Evolutionary conservation across 352 stramenopile genomes (phyloP).

Genomic region (Phytophthora citrophthora): DNA sequence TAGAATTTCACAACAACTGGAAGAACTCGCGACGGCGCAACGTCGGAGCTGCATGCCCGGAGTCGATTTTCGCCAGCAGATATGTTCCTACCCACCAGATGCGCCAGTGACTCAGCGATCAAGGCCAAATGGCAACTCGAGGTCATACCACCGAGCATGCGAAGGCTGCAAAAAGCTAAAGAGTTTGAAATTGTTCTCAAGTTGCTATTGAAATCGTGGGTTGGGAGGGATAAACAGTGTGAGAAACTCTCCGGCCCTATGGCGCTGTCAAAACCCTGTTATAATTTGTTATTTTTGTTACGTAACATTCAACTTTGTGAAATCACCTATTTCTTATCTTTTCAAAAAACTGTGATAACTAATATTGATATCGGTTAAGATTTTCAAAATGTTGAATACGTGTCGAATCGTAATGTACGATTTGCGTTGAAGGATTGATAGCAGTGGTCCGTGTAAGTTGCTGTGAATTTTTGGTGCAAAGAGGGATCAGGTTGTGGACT

Average conservation of each 20-base stretch:
- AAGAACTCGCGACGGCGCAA: conserved; percentile 9
- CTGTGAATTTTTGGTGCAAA: conserved; percentile 31
- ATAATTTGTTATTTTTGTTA: conserved; percentile 8
- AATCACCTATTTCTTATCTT: background rate
- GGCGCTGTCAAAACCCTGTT: conserved; percentile 14
- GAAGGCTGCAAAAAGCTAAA: background rate
- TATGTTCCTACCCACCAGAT: conserved; percentile 26
- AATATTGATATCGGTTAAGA: conserved; percentile 6
- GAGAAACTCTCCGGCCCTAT: conserved; percentile 7
- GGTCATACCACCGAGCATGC: conserved; percentile 1
- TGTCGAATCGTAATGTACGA: conserved; percentile 24
- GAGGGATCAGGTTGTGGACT: conserved; percentile 30
- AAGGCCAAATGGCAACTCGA: conserved; percentile 2
- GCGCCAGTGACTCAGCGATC: conserved; percentile 7
- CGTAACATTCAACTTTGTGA: background rate
- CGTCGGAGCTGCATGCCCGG: background rate
- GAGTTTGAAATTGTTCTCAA: background rate
- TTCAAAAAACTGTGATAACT: conserved; percentile 1
- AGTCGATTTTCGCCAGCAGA: conserved; percentile 26
- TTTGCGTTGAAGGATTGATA: conserved; percentile 25
- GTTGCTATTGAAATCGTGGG: conserved; percentile 11
- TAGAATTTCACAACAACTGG: conserved; percentile 15
- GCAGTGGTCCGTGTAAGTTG: conserved; percentile 21
- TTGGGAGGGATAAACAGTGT: conserved; percentile 18
- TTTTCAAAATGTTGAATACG: background rate